A percentile compares a stretch with the other conserved stretches of the same genome.
Evolutionary conservation across 768 basidiomycete species (phyloP).

Genomic region (Hysterangium stoloniferum): DNA sequence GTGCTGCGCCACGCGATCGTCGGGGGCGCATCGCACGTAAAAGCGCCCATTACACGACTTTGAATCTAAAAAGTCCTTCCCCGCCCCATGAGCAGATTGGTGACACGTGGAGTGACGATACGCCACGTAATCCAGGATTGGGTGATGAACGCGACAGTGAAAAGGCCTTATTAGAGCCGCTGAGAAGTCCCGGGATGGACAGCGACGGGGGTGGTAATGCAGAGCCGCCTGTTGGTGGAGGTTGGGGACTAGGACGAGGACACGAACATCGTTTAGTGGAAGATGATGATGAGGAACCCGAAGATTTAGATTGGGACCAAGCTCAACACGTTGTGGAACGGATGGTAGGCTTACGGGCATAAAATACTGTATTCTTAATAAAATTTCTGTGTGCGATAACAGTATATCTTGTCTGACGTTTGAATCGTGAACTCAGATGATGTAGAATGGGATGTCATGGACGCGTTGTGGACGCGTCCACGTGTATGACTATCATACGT

Average conservation of each 20-base stretch:
- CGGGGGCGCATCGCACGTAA: slow-evolving; percentile 58
- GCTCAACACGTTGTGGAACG: slow-evolving; percentile 57
- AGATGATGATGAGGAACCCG: slow-evolving; percentile 61
- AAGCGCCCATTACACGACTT: slow-evolving; percentile 1
- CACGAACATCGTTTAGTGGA: slow-evolving; percentile 2
- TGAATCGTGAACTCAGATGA: neutral
- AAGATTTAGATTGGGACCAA: slow-evolving; percentile 59
- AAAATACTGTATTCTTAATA: neutral
- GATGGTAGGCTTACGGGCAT: slow-evolving; percentile 37
- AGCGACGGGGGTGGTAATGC: slow-evolving; percentile 24
- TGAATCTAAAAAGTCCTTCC: neutral
- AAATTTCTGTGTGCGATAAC: neutral
- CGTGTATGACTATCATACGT: too few species aligned
- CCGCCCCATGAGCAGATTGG: neutral
- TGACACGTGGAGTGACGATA: slow-evolving; percentile 5
- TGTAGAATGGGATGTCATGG: neutral
- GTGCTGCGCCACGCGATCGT: slow-evolving; percentile 67
- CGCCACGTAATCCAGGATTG: slow-evolving; percentile 9
- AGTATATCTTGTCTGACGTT: neutral
- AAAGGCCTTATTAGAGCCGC: slow-evolving; percentile 48
- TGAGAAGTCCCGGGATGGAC: slow-evolving; percentile 35
- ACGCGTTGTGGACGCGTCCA: neutral
- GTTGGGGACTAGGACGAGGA: slow-evolving; percentile 2
- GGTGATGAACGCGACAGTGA: slow-evolving; percentile 34
- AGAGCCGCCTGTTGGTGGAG: neutral